Base-by-base conservation (phyloP, 1,139 yeast species). In the Yamadazyma atmosphaerica region DNA sequence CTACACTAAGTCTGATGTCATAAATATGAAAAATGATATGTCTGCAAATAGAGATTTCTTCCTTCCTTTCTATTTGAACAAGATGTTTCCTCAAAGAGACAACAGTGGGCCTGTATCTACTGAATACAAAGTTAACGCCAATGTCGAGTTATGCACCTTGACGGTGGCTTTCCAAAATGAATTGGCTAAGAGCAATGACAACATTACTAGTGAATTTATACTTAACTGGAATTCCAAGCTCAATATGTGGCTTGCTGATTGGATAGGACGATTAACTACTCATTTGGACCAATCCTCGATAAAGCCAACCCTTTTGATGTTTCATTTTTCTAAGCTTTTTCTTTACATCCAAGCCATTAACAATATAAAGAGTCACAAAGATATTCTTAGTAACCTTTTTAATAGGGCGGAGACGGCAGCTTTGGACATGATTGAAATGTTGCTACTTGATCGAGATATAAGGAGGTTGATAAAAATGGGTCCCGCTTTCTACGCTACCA, bases 101-200 rank as follows among this genome's bases (percentile, higher is more conserved):
- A 34, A 23, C 11, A 28, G 18, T 10, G 27, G 28, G 4, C 34
- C 30, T 3, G 33, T 33, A 5, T 33, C 42, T 3, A 37, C 39
- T 15, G 43, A 40, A 13, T 42, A 35, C 16, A 42, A 42, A 29
- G 35, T 42, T 9, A 26, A 38, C 22, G 45, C 45, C 2, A 40
- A 42, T 37, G 32, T 40, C 15, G 45, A 42, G 27, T 27, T 37
- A 13, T 42, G 39, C 37, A 23, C 39, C 24, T 26, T 40, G 15
- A 40, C 34, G n/a, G 29, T 35, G 39, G 24, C 33, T 14, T 40
- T 40, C 18, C 43, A 35, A 37, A 8, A 22, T 18, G 26, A 33
- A 23, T 11, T 25, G 7, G 29, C 13, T 6, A 21, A 35, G 17
- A 21, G 27, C 4, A 23, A 18, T 11, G 26, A 17, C 9, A 22